Evolutionary conservation across 768 basidiomycete species (phyloP).

Genomic region (Tubosaeta sp.): DNA sequence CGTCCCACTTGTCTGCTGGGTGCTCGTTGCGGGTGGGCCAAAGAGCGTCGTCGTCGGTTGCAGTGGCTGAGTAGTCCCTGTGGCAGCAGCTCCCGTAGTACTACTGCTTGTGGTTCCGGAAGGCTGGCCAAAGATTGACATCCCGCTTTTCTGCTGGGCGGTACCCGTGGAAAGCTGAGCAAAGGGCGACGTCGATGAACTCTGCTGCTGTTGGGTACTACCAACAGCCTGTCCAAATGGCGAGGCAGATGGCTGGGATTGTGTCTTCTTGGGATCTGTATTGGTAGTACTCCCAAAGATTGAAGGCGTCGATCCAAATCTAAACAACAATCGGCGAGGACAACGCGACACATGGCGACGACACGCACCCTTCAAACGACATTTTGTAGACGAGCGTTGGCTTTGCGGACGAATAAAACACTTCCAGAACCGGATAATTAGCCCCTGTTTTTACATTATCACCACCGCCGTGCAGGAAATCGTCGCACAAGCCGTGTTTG

Average conservation of each 20-base stretch:
- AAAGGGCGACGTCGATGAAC: conserved; percentile 25
- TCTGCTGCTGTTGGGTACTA: conserved; percentile 17
- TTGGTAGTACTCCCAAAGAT: conserved; percentile 37
- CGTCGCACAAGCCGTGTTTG: too few relatives aligned
- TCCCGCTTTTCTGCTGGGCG: background rate
- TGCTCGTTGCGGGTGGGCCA: background rate
- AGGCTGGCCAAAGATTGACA: conserved; percentile 8
- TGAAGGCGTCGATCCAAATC: conserved; percentile 42
- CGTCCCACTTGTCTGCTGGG: background rate
- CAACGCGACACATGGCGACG: background rate
- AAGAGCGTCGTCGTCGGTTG: conserved; percentile 21
- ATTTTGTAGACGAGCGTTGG: conserved; percentile 5
- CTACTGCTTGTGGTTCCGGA: background rate
- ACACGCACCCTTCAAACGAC: conserved; percentile 21
- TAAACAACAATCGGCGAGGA: conserved; percentile 10
- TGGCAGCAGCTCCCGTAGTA: background rate
- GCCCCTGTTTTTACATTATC: too few relatives aligned
- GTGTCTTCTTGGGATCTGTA: conserved; percentile 17
- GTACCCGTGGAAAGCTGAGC: conserved; percentile 1
- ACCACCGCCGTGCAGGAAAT: too few relatives aligned
- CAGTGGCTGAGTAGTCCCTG: conserved; percentile 4
- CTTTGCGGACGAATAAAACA: background rate
- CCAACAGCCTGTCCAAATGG: conserved; percentile 6
- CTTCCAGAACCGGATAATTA: conserved; percentile 2
- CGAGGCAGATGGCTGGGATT: conserved; percentile 20